Conservation (phyloP, 441 rosid species). For the Adansonia gregorii region DNA sequence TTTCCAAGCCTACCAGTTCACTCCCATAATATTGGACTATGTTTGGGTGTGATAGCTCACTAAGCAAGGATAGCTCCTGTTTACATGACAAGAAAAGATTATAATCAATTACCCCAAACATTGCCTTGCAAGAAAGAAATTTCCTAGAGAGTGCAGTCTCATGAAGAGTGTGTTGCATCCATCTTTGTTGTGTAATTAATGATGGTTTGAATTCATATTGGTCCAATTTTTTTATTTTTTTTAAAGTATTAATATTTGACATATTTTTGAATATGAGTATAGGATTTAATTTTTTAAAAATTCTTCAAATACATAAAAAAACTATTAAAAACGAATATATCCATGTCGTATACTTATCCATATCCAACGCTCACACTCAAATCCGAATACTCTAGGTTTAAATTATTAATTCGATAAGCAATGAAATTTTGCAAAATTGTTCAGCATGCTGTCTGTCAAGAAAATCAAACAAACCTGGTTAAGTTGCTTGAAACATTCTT, state of each 20-base stretch:
- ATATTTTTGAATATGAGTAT: no score
- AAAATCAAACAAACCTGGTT: constrained; percentile 59
- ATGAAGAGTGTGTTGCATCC: constrained; percentile 16
- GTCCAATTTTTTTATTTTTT: no score
- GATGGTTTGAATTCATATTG: no score
- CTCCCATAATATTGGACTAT: constrained; percentile 90
- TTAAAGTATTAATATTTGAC: no score
- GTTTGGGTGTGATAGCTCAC: constrained; percentile 79
- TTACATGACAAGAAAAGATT: constrained; percentile 24
- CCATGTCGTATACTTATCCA: no score
- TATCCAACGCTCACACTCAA: no score
- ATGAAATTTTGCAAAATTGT: neutral
- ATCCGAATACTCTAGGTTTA: no score
- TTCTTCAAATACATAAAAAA: no score
- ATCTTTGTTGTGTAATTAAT: neutral
- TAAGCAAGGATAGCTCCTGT: constrained; percentile 90
- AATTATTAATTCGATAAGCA: neutral
- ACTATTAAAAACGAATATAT: no score
- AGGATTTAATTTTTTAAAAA: no score
- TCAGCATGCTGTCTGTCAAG: neutral
- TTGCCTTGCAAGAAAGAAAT: neutral
- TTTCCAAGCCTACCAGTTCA: constrained; percentile 71
- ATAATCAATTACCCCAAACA: constrained; percentile 21
- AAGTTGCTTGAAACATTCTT: constrained; percentile 86
- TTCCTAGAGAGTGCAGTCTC: neutral